Evolutionary conservation across 2,329 filamentous ascomycete genomes (phyloP).

Genomic region (Cercospora sojina): DNA sequence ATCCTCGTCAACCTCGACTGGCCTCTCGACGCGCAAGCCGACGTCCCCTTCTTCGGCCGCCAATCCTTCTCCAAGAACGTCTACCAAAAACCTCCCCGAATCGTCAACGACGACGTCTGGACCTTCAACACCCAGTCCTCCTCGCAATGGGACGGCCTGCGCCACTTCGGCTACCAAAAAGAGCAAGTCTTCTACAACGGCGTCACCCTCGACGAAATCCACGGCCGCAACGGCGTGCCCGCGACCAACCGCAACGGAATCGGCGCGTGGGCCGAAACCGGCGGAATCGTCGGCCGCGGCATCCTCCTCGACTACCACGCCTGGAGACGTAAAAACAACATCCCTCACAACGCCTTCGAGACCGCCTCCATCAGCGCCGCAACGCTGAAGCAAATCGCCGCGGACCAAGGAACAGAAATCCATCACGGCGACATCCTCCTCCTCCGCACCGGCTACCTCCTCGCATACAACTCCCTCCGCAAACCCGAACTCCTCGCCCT

Average conservation of each 20-base stretch:
- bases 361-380: slow-evolving; percentile 39
- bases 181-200: slow-evolving; percentile 42
- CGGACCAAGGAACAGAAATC: slow-evolving; percentile 50
- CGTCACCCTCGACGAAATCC: slow-evolving; percentile 44
- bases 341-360: slow-evolving; percentile 39
- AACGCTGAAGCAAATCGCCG: slow-evolving; percentile 47
- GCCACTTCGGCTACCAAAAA: slow-evolving; percentile 53
- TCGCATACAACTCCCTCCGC: slow-evolving; percentile 42
- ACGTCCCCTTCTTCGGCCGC: slow-evolving; percentile 57
- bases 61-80: slow-evolving; percentile 56
- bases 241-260: slow-evolving; percentile 47
- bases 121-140: slow-evolving; percentile 38
- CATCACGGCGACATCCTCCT: slow-evolving; percentile 59
- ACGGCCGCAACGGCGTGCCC: slow-evolving; percentile 36
- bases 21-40: slow-evolving; percentile 56
- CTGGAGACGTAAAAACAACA: slow-evolving; percentile 46
- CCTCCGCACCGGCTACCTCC: slow-evolving; percentile 52
- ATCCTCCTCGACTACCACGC: slow-evolving; percentile 55
- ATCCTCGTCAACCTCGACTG: slow-evolving; percentile 60
- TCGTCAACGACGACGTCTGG: slow-evolving; percentile 62
- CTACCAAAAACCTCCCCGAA: slow-evolving; percentile 51
- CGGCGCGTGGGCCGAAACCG: slow-evolving; percentile 51
- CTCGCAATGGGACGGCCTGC: slow-evolving; percentile 52
- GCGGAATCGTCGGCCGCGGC: slow-evolving; percentile 55
- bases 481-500: slow-evolving; percentile 41